Evolutionary conservation across 2,329 filamentous ascomycete species (phyloP), one percentile per base, ranked within the genome.

Genomic region (Fusarium concolor): DNA sequence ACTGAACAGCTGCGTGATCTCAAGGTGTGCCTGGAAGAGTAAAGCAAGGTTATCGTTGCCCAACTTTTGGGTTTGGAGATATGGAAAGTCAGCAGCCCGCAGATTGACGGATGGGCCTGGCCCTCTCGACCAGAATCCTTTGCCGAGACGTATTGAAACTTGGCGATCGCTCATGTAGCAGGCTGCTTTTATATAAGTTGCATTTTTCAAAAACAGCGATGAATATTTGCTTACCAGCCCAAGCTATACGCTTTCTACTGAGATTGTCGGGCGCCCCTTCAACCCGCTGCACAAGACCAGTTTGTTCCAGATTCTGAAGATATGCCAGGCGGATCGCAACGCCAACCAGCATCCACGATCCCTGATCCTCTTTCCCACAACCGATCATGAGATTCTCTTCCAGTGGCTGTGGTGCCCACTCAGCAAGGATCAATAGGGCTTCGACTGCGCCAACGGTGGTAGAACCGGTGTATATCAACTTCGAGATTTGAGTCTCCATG

Each of bases 321-420:
- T 92, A 92, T 1, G 87, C 90, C 4, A 91, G 86, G 9, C 90
- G 85, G 9, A 93, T 79, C 5, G 90, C 90, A 20, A 90, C 84
- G 2, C 90, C 90, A 8, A 92, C 89, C 70, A 92, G 88, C 90
- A 92, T 92, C 90, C 90, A 93, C 0, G 90, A 89, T 29, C 90
- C 89, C 43, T 90, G 85, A 70, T 93, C 90, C 74, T 92, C 90
- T 75, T 92, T 90, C 10, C 90, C 90, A 56, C 90, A 85, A 0
- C 90, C 90, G 20, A 92, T 88, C 26, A 86, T 83, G 31, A 87
- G 87, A 29, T 87, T 86, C 33, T 85, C 84, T 8, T 88, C 81
- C 3, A 89, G 84, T 0, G 88, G 87, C 63, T 91, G 90, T 0
- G 89, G 89, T 9, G 89, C 89, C 90, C 90, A 93, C 72, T 93